Evolutionary conservation across 176 grass and related monocot species (phyloP).

Genomic region (Cenchrus purpureus): DNA sequence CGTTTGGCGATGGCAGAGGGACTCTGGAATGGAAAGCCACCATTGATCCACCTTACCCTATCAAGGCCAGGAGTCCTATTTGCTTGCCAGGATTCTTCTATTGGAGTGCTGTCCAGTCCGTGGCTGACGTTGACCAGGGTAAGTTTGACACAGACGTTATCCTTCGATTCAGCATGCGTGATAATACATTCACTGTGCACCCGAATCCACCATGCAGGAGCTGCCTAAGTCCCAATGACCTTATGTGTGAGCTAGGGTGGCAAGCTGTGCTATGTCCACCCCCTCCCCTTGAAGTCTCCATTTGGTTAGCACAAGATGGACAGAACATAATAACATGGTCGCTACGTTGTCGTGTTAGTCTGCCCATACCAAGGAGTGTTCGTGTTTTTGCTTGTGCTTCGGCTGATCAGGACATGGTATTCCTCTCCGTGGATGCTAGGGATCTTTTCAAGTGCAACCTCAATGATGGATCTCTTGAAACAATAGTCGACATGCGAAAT

Average conservation of each 20-base stretch:
- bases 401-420: background rate
- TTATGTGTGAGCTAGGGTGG: too few species aligned
- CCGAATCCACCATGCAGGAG: background rate
- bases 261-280: too few species aligned
- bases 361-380: constrained; percentile 7
- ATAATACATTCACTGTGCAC: constrained; percentile 4
- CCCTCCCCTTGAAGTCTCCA: background rate
- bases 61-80: background rate
- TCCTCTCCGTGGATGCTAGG: background rate
- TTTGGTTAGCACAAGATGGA: constrained; percentile 4
- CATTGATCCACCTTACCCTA: constrained; percentile 17
- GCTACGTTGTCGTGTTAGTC: background rate
- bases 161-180: background rate
- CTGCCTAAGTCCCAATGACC: background rate
- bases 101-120: background rate
- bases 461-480: background rate
- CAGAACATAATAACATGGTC: background rate
- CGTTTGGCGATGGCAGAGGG: background rate
- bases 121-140: background rate
- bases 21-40: constrained; percentile 1
- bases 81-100: background rate
- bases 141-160: background rate
- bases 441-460: background rate
- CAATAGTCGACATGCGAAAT: background rate
- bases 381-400: background rate